A percentile compares a stretch with the other conserved stretches of the same genome.
phyloP scores from a whole-genome alignment of 345 rosid genomes.

The Populus pruinosa region DNA sequence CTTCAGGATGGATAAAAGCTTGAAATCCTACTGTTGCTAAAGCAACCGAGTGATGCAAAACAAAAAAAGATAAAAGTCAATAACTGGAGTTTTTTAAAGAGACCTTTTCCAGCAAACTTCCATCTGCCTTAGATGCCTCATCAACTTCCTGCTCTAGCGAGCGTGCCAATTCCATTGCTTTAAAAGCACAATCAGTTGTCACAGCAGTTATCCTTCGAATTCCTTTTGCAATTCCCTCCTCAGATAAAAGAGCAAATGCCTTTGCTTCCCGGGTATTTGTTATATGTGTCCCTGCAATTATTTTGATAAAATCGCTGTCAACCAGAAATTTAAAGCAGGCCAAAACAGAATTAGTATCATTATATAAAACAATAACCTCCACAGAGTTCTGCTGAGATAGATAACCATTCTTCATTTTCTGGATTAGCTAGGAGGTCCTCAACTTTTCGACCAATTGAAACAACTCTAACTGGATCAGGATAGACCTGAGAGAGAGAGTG shows the following conservation, averaged over 20 bases:
- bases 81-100: not conserved
- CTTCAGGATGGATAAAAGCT: not conserved
- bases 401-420: conserved; percentile 68
- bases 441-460: conserved; percentile 68
- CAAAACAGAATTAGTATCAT: not conserved
- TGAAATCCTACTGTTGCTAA: not conserved
- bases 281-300: conserved; percentile 71
- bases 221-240: conserved; percentile 97
- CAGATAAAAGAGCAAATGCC: conserved; percentile 89
- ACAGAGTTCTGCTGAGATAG: conserved; percentile 75
- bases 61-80: not conserved
- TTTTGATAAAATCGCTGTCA: conserved; percentile 8
- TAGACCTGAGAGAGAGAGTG: conserved; percentile 48
- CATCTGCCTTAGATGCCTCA: conserved; percentile 61
- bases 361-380: conserved; percentile 60
- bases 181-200: conserved; percentile 70
- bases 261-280: conserved; percentile 88
- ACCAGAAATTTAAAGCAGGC: conserved; percentile 15
- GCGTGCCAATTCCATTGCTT: conserved; percentile 61
- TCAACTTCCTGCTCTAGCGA: conserved; percentile 65
- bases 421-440: conserved; percentile 89
- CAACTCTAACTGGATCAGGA: conserved; percentile 96
- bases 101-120: conserved; percentile 82
- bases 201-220: conserved; percentile 86
- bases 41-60: not conserved